Evolutionary conservation across 495 filamentous ascomycete genomes (phyloP).

Genomic region (Staphylotrichum tortipilum): DNA sequence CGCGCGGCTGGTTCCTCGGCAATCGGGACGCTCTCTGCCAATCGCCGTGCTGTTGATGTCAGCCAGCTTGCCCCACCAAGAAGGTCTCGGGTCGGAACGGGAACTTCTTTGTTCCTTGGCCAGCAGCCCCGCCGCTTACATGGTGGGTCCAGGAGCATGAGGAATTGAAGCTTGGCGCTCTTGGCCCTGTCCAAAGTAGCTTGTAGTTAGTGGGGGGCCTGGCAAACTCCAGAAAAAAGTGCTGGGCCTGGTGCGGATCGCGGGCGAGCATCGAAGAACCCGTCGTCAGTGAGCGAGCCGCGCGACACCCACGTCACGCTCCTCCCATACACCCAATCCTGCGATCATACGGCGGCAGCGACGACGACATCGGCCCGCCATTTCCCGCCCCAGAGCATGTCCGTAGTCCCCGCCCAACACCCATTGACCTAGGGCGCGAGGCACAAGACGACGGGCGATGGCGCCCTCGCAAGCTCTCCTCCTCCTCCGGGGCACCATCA

Average conservation of each 20-base stretch:
- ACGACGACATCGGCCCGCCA: not conserved
- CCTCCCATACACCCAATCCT: too few species aligned
- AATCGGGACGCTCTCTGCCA: slow-evolving; percentile 23
- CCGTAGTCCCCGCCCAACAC: not conserved
- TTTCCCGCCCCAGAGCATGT: not conserved
- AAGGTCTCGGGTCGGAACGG: slow-evolving; percentile 8
- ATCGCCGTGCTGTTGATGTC: slow-evolving; percentile 22
- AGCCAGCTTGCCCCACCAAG: slow-evolving; percentile 15
- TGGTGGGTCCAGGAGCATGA: not conserved
- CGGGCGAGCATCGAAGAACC: too few species aligned
- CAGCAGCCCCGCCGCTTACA: not conserved
- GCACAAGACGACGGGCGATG: slow-evolving; percentile 6
- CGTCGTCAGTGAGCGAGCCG: too few species aligned
- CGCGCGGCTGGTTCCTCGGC: slow-evolving; percentile 22
- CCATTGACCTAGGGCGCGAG: not conserved
- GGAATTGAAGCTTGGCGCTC: not conserved
- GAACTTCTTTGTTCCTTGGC: slow-evolving; percentile 5
- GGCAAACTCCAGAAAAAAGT: too few species aligned
- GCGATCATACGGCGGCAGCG: too few species aligned
- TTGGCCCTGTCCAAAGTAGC: too few species aligned
- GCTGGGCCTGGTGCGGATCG: too few species aligned
- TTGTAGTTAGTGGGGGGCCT: too few species aligned
- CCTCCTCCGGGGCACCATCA: slow-evolving; percentile 9
- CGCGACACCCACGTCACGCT: too few species aligned
- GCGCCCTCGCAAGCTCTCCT: slow-evolving; percentile 10